Conservation (phyloP, 2,329 filamentous ascomycete genomes). For the Fusarium incarnatum region DNA sequence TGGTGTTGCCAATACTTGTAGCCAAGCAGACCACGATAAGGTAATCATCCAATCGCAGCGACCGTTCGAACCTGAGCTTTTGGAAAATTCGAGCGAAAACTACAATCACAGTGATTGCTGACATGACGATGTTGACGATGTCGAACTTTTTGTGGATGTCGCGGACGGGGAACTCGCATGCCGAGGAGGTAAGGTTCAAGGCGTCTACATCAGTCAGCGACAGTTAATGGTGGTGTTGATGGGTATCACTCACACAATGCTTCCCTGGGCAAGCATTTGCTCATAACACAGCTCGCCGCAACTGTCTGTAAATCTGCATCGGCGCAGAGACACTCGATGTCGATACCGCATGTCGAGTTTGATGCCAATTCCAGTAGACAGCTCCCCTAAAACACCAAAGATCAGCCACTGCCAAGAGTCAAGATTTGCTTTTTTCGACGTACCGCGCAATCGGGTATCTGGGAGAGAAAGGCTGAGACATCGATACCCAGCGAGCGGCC, state of each 20-base stretch:
- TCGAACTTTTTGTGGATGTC: constrained; percentile 6
- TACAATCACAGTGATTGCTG: not conserved
- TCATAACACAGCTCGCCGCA: not conserved
- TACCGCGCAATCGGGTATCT: constrained; percentile 18
- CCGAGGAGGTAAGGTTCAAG: not conserved
- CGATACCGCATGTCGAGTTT: constrained; percentile 7
- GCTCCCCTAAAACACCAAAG: not conserved
- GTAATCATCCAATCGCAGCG: not conserved
- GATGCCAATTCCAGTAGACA: constrained; percentile 12
- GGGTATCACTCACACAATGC: not conserved
- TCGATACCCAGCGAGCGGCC: not conserved
- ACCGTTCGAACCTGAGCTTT: not conserved
- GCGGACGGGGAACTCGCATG: constrained; percentile 9
- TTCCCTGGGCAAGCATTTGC: not conserved
- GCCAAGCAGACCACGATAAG: not conserved
- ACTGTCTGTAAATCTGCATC: constrained; percentile 6
- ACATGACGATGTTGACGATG: not conserved
- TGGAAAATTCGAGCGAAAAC: not conserved
- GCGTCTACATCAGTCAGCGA: not conserved
- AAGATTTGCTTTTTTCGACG: not conserved
- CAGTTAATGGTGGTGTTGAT: accelerated
- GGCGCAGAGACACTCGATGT: constrained; percentile 11
- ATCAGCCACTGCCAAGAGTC: not conserved
- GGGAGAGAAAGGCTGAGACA: constrained; percentile 1
- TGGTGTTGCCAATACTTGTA: not conserved